Evolutionary conservation across 257 asterid species (phyloP).

Genomic region (Gentiana dahurica): DNA sequence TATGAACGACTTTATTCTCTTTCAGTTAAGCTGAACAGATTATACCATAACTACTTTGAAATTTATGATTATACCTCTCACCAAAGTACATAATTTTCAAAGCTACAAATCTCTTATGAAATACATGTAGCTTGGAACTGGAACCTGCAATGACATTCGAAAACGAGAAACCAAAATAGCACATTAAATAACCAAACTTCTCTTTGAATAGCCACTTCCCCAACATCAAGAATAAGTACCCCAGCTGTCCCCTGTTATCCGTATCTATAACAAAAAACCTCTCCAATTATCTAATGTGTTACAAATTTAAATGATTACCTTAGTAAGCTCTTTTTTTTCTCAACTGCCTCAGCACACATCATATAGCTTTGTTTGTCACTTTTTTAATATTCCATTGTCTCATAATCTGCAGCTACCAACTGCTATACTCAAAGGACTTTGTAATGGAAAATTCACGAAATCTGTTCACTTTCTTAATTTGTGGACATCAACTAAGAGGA

Average conservation of each 20-base stretch:
- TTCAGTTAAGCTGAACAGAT: neutral
- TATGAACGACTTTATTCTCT: neutral
- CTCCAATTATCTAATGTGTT: neutral
- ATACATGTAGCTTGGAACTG: slow-evolving; percentile 23
- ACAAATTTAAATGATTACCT: too few species aligned
- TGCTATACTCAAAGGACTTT: too few species aligned
- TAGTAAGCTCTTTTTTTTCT: too few species aligned
- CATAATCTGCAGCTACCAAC: too few species aligned
- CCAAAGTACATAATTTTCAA: slow-evolving; percentile 87
- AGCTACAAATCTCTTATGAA: slow-evolving; percentile 68
- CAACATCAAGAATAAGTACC: too few species aligned
- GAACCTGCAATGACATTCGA: slow-evolving; percentile 15
- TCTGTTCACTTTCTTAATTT: too few species aligned
- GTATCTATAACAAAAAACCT: neutral
- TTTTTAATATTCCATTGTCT: too few species aligned
- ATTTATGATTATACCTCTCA: slow-evolving; percentile 59
- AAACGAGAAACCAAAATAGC: slow-evolving; percentile 3
- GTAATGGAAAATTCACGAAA: too few species aligned
- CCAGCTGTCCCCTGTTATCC: neutral
- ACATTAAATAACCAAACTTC: neutral
- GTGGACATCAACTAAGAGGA: too few species aligned
- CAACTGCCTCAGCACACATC: too few species aligned
- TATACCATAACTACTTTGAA: slow-evolving; percentile 3
- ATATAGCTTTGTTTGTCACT: too few species aligned
- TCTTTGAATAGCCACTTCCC: neutral